A percentile compares a stretch with the other conserved stretches of the same genome.
Conservation (phyloP, 257 asterid genomes). For the Perilla frutescens region DNA sequence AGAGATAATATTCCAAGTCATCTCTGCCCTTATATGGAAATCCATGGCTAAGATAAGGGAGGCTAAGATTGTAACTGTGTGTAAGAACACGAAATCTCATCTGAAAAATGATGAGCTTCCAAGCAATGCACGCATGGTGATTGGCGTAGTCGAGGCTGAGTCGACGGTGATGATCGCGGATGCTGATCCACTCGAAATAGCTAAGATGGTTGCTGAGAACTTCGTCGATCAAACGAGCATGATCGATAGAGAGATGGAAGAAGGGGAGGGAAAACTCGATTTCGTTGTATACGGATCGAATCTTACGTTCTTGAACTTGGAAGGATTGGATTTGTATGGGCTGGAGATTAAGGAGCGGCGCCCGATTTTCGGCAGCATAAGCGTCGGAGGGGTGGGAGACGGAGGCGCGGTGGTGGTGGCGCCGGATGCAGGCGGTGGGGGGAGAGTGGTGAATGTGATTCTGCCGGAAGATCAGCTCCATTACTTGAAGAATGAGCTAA, state of each 20-base stretch:
- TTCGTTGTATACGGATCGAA: slow-evolving; percentile 62
- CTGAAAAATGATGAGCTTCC: neutral
- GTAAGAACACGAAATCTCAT: slow-evolving; percentile 20
- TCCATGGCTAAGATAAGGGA: slow-evolving; percentile 59
- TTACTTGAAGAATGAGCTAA: slow-evolving; percentile 50
- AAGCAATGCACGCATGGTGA: slow-evolving; percentile 41
- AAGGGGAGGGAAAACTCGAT: slow-evolving; percentile 41
- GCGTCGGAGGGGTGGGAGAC: slow-evolving; percentile 67
- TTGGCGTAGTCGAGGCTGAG: slow-evolving; percentile 52
- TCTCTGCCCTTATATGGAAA: slow-evolving; percentile 69
- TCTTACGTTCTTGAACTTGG: slow-evolving; percentile 66
- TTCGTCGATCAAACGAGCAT: slow-evolving; percentile 48
- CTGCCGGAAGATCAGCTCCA: slow-evolving; percentile 52
- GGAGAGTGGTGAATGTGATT: slow-evolving; percentile 52
- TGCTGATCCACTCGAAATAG: slow-evolving; percentile 42
- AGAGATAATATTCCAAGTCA: slow-evolving; percentile 52
- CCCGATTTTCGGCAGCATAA: slow-evolving; percentile 51
- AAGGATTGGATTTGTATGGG: slow-evolving; percentile 51
- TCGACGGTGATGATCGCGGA: slow-evolving; percentile 1
- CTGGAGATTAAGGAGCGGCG: slow-evolving; percentile 45
- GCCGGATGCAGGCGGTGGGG: slow-evolving; percentile 45
- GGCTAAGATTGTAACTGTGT: slow-evolving; percentile 44
- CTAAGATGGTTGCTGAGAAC: slow-evolving; percentile 40
- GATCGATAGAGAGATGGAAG: slow-evolving; percentile 41
- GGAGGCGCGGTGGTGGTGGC: slow-evolving; percentile 67